These are phyloP conservation scores for Lachnellula hyalina DNA, from an alignment of 2,329 filamentous ascomycete species.

Conservation along the genomic window DNA sequence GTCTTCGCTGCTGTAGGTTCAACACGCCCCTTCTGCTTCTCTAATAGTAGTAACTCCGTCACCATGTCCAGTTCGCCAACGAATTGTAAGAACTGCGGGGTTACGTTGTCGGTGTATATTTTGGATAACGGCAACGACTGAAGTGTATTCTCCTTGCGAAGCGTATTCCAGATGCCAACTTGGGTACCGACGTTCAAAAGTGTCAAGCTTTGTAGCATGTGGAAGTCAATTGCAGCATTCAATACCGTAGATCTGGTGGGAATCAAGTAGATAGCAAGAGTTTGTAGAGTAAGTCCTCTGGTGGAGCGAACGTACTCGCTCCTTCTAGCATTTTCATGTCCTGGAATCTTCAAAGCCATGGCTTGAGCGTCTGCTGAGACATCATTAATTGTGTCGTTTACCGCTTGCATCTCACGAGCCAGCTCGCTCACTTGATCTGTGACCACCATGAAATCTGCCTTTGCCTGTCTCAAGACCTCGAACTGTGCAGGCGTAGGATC, in stretches of 20 bases:
- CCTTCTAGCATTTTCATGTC: slow-evolving; percentile 9
- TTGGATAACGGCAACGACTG: slow-evolving; percentile 48
- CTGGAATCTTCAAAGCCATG: background rate
- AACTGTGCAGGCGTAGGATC: slow-evolving; percentile 4
- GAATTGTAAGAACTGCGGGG: slow-evolving; percentile 47
- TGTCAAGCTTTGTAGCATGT: slow-evolving; percentile 50
- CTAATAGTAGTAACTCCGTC: slow-evolving; percentile 55
- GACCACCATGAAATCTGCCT: slow-evolving; percentile 8
- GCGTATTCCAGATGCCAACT: slow-evolving; percentile 51
- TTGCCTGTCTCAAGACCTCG: background rate
- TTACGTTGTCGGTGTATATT: slow-evolving; percentile 61
- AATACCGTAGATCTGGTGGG: slow-evolving; percentile 56
- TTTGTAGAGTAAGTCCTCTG: slow-evolving; percentile 51
- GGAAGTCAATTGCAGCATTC: slow-evolving; percentile 50
- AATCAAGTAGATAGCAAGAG: slow-evolving; percentile 52
- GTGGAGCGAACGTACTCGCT: slow-evolving; percentile 52
- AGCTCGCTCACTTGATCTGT: slow-evolving; percentile 5
- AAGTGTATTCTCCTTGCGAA: slow-evolving; percentile 49
- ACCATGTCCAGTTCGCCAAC: slow-evolving; percentile 48
- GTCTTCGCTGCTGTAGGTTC: slow-evolving; percentile 49
- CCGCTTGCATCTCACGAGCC: slow-evolving; percentile 7
- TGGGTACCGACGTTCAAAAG: slow-evolving; percentile 61
- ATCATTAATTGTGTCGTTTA: slow-evolving; percentile 9
- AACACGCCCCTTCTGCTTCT: slow-evolving; percentile 46
- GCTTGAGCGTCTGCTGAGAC: background rate